A percentile compares a stretch with the other conserved stretches of the same genome.
These are phyloP conservation scores for Trypanosoma congolense DNA, from an alignment of 208 protist genomes.

Conservation along the genomic window DNA sequence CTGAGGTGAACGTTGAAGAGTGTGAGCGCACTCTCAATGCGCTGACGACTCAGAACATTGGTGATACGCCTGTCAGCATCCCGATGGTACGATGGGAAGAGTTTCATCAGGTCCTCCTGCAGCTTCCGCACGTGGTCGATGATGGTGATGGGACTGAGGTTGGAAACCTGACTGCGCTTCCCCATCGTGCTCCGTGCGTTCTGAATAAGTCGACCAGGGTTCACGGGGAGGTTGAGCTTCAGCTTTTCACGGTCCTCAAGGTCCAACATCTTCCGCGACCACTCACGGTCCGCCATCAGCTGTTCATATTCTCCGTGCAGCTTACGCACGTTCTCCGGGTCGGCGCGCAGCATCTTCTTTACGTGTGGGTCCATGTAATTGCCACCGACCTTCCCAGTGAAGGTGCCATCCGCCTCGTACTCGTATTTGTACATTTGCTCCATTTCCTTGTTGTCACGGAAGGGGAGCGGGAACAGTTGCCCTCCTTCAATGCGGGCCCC, in stretches of 20 bases:
- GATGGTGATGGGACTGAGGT: conserved; percentile 89
- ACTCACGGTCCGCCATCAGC: conserved; percentile 78
- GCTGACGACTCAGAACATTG: conserved; percentile 87
- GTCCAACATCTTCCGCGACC: conserved; percentile 61
- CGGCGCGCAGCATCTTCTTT: conserved; percentile 75
- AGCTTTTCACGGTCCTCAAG: conserved; percentile 57
- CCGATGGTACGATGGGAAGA: conserved; percentile 80
- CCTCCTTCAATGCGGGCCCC: conserved; percentile 89
- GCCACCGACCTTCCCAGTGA: conserved; percentile 67
- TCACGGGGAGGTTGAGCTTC: conserved; percentile 88
- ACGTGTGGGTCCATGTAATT: conserved; percentile 86
- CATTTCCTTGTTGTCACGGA: conserved; percentile 66
- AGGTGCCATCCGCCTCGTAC: conserved; percentile 69
- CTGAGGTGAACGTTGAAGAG: conserved; percentile 95
- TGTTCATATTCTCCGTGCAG: conserved; percentile 91
- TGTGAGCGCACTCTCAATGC: conserved; percentile 92
- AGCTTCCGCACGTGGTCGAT: conserved; percentile 77
- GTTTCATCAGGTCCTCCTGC: conserved; percentile 69
- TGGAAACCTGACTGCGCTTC: conserved; percentile 78
- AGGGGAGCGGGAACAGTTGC: conserved; percentile 68
- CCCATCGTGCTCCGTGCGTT: conserved; percentile 94
- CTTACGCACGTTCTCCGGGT: conserved; percentile 54
- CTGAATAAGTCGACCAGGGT: conserved; percentile 93
- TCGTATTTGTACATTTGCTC: conserved; percentile 65
- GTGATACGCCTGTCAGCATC: conserved; percentile 47